Conservation (phyloP, 805 yeast species). For the Wickerhamiella australiensis region DNA sequence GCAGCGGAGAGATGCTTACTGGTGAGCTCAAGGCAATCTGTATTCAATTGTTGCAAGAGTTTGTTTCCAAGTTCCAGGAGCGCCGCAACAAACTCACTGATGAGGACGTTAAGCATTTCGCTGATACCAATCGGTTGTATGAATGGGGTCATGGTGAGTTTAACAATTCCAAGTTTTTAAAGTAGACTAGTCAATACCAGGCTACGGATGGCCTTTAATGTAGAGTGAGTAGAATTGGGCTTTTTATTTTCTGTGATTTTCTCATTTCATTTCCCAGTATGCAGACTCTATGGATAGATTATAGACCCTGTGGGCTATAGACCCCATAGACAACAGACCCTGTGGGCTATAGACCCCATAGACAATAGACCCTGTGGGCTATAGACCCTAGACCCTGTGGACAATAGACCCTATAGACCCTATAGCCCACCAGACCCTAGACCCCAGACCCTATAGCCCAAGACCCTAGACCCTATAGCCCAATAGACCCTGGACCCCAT, state of each 20-base stretch:
- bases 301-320: too few relatives aligned
- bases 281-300: too few relatives aligned
- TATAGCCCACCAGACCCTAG: not conserved
- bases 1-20: conserved; percentile 68
- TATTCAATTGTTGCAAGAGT: conserved; percentile 65
- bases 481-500: too few relatives aligned
- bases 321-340: too few relatives aligned
- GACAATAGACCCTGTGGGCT: not conserved
- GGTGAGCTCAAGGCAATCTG: conserved; percentile 90
- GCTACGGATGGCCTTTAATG: not conserved
- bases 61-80: conserved; percentile 72
- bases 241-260: too few relatives aligned
- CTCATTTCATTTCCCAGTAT: too few relatives aligned
- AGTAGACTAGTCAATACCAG: not conserved
- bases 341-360: not conserved
- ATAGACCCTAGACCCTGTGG: not conserved
- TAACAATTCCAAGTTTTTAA: conserved; percentile 23
- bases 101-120: conserved; percentile 49
- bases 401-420: not conserved
- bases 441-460: too few relatives aligned
- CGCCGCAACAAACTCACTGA: conserved; percentile 57
- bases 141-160: conserved; percentile 59
- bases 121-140: conserved; percentile 57
- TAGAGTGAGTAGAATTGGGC: too few relatives aligned
- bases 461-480: too few relatives aligned